phyloP scores from a whole-genome alignment of 495 filamentous ascomycete species.

The Arthonia radiata region DNA sequence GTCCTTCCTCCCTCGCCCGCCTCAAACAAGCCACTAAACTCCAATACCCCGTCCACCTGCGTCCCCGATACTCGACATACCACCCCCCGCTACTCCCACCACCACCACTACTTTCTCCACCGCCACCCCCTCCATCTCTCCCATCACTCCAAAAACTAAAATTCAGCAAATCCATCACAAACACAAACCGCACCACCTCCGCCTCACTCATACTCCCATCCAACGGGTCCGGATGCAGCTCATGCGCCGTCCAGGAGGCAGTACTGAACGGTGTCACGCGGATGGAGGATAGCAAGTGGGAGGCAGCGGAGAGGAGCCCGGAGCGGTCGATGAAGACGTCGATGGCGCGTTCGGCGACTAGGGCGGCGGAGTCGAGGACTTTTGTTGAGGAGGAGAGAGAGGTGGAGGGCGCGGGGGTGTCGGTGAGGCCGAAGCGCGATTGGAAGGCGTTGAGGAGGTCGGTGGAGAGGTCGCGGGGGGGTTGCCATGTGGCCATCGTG shows the following conservation, averaged over 20 bases:
- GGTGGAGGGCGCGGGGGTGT: no score
- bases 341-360: conserved; percentile 76
- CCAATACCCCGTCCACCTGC: conserved; percentile 83
- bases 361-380: conserved; percentile 61
- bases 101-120: conserved; percentile 93
- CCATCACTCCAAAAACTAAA: conserved; percentile 84
- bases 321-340: conserved; percentile 68
- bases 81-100: conserved; percentile 38
- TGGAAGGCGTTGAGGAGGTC: no score
- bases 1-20: conserved; percentile 73
- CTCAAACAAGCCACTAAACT: conserved; percentile 71
- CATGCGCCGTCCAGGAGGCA: conserved; percentile 63
- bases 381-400: no score
- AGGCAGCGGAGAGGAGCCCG: conserved; percentile 56
- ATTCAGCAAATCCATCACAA: conserved; percentile 89
- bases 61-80: conserved; percentile 52
- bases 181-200: conserved; percentile 86
- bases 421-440: no score
- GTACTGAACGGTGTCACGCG: conserved; percentile 62
- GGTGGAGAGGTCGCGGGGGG: no score
- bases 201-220: conserved; percentile 39
- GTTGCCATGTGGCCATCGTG: no score
- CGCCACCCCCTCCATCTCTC: conserved; percentile 41
- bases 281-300: conserved; percentile 54
- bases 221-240: conserved; percentile 65